Evolutionary conservation across 192 early-diverging fungal genomes (phyloP).

Genomic region (Entophlyctis luteolus): DNA sequence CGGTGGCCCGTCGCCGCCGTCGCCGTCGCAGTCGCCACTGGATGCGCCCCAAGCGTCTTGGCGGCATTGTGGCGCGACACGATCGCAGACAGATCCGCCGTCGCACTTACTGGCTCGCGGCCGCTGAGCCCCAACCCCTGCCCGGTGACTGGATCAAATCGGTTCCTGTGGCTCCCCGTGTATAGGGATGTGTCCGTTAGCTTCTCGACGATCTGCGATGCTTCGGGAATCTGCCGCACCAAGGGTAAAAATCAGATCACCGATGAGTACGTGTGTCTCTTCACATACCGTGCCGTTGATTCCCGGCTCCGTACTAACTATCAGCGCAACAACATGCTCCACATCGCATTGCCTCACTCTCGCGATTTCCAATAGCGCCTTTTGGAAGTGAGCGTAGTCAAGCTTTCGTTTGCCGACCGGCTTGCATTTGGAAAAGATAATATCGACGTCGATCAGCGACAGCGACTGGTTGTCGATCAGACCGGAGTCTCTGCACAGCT

Average conservation of each 20-base stretch:
- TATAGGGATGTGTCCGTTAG: conserved; percentile 41
- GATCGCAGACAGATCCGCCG: conserved; percentile 17
- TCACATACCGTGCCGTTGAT: conserved; percentile 40
- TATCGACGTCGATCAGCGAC: conserved; percentile 51
- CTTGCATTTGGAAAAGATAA: conserved; percentile 49
- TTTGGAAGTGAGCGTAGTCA: conserved; percentile 37
- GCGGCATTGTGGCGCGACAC: conserved; percentile 17
- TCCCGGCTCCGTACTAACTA: not conserved
- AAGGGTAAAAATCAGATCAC: not conserved
- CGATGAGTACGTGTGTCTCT: too few species aligned
- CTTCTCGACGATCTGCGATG: conserved; percentile 30
- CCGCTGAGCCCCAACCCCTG: conserved; percentile 11
- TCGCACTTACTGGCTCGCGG: conserved; percentile 12
- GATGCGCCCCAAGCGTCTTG: conserved; percentile 2
- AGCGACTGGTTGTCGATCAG: conserved; percentile 42
- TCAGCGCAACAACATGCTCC: conserved; percentile 18
- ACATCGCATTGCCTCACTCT: conserved; percentile 31
- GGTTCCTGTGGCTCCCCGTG: conserved; percentile 54
- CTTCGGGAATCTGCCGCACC: conserved; percentile 31
- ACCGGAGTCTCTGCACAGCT: conserved; percentile 46
- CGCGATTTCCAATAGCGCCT: conserved; percentile 37
- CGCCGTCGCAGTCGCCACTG: not conserved
- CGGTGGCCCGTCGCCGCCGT: not conserved
- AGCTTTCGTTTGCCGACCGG: conserved; percentile 37
- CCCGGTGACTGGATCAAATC: conserved; percentile 37